Evolutionary conservation across 2,329 filamentous ascomycete genomes (phyloP), one percentile per base, ranked within the genome.

Genomic region (Colletotrichum tabaci): DNA sequence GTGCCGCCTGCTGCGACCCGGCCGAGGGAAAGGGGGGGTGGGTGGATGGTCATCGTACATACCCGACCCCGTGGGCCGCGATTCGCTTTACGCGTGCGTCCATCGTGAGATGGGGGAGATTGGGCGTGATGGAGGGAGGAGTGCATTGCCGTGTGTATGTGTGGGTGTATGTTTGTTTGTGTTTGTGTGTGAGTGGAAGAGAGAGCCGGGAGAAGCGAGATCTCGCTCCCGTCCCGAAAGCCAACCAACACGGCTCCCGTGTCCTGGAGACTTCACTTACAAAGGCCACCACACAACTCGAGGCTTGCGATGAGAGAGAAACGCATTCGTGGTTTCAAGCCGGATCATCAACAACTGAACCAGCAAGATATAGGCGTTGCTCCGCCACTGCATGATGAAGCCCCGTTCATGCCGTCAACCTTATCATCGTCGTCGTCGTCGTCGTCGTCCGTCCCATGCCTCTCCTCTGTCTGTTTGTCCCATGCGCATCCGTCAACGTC

Each of bases 41-140:
- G 26, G 4, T 26, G 26, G 26, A 26, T 38, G 44, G 44, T 56
- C 65, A 62, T 71, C 64, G 56, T 67, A 53, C 68, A 67, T 67
- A 63, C 61, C 64, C 57, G 57, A 30, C 23, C 23, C 65, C 56
- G 6, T 53, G 44, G 55, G n/a, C 15, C 38, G 55, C 57, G 57
- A 71, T 71, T 67, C 42, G 57, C 57, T 61, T 50, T 23, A 35
- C 44, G 66, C 42, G 65, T 23, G 52, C 40, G 23, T 67, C 49
- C 23, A 30, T 63, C 42, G 46, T 47, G 3, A 21, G 26, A 61
- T 49, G 30, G 26, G 26, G 26, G 26, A 26, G 26, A 26, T 26
- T 26, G 26, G 26, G 26, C 26, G 26, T 26, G 60, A 49, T 42
- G 46, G 61, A 61, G 35, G 42, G 57, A 9, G 21, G 40, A 26